Evolutionary conservation across 2,329 filamentous ascomycete species (phyloP).

Genomic region (Pseudogymnoascus sp.): DNA sequence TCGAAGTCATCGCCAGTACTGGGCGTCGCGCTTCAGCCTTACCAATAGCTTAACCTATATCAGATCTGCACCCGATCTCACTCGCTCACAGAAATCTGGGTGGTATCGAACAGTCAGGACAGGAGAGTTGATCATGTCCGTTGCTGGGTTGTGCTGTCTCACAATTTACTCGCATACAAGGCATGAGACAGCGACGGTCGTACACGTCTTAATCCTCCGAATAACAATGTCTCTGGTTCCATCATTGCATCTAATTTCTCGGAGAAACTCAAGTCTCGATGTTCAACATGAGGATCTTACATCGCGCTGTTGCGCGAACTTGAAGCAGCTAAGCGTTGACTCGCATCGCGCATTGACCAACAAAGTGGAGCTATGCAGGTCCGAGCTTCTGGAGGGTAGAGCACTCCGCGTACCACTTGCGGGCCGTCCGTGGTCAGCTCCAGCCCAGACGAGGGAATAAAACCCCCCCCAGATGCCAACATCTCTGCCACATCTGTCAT

Average conservation of each 20-base stretch:
- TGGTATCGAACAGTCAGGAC: background rate
- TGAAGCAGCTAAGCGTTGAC: constrained; percentile 4
- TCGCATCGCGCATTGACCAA: constrained; percentile 6
- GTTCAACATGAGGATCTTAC: background rate
- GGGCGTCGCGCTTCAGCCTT: background rate
- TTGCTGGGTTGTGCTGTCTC: background rate
- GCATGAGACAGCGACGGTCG: background rate
- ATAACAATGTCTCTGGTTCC: background rate
- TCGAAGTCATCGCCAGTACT: background rate
- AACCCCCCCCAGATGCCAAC: background rate
- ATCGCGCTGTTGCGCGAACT: background rate
- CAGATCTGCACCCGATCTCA: background rate
- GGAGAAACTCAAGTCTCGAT: constrained; percentile 3
- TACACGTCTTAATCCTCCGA: background rate
- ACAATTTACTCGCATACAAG: background rate
- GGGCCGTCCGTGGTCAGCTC: background rate
- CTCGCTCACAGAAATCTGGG: background rate
- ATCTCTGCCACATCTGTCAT: background rate
- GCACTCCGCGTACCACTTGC: background rate
- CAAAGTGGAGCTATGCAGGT: constrained; percentile 5
- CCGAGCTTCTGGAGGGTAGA: constrained; percentile 6
- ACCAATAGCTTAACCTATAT: background rate
- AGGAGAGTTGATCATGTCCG: background rate
- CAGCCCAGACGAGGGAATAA: background rate
- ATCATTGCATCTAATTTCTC: background rate